Percentiles rank a stretch among this genome's conserved stretches.
These are phyloP conservation scores for Amanita jacksonii DNA, from an alignment of 768 basidiomycete genomes.

Conservation along the genomic window DNA sequence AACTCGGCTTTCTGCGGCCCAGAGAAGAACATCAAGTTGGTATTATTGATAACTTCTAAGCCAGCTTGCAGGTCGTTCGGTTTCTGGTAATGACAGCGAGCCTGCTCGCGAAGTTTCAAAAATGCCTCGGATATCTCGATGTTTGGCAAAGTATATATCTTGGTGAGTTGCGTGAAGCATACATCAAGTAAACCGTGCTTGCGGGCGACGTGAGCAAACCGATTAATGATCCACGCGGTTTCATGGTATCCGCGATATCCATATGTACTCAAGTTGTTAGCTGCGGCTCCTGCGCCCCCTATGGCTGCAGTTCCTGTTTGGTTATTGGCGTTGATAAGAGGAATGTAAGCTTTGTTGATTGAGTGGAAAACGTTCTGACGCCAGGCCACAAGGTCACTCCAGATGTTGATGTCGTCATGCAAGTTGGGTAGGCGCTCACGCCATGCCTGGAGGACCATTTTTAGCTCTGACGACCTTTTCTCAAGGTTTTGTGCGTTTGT, in stretches of 20 bases:
- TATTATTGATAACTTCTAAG: conserved; percentile 98
- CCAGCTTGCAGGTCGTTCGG: conserved; percentile 90
- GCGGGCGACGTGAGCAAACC: conserved; percentile 96
- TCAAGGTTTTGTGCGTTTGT: conserved; percentile 88
- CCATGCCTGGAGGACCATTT: conserved; percentile 96
- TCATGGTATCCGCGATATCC: conserved; percentile 98
- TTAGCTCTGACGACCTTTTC: conserved; percentile 90
- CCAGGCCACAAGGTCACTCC: conserved; percentile 99
- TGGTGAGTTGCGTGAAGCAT: conserved; percentile 88
- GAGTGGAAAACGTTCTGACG: conserved; percentile 96
- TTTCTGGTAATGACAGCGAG: conserved; percentile 95
- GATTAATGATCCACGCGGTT: conserved; percentile 99
- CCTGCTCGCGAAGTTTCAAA: conserved; percentile 96
- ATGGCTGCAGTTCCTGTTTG: conserved; percentile 45
- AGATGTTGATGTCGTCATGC: conserved; percentile 96
- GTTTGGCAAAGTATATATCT: conserved; percentile 97
- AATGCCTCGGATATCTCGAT: conserved; percentile 99
- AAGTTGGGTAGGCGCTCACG: conserved; percentile 91
- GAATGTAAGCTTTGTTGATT: conserved; percentile 94
- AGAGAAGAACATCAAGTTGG: conserved; percentile 97
- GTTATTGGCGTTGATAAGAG: conserved; percentile 60
- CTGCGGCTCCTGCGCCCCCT: too few species aligned
- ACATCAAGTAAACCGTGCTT: conserved; percentile 96
- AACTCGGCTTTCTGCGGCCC: conserved; percentile 94
- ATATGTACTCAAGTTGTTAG: conserved; percentile 64